Percentiles rank a stretch among this genome's conserved stretches.
These are phyloP conservation scores for Colletotrichum sp. DNA, from an alignment of 2,329 filamentous ascomycete genomes.

Conservation along the genomic window DNA sequence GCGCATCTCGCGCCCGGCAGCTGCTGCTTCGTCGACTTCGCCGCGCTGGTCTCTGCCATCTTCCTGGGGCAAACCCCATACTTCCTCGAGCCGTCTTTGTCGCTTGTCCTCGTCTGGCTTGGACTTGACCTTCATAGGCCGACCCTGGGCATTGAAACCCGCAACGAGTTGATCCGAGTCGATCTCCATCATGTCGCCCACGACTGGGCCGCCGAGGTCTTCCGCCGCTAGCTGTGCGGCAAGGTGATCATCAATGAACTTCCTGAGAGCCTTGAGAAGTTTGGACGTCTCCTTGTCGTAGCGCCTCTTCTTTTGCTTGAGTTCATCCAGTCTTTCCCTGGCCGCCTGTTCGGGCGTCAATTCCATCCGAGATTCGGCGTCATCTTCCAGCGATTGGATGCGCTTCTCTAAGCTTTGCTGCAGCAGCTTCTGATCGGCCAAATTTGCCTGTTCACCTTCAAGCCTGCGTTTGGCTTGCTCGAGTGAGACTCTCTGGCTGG, in stretches of 20 bases:
- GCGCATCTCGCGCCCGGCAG: constrained; percentile 62
- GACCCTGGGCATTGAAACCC: constrained; percentile 66
- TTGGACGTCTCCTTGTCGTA: constrained; percentile 67
- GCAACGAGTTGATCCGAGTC: constrained; percentile 63
- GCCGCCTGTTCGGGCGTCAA: constrained; percentile 67
- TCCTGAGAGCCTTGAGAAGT: constrained; percentile 68
- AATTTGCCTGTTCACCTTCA: constrained; percentile 53
- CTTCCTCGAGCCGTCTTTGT: constrained; percentile 68
- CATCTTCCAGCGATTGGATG: constrained; percentile 62
- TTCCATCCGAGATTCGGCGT: constrained; percentile 60
- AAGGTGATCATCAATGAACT: constrained; percentile 74
- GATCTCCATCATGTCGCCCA: constrained; percentile 74
- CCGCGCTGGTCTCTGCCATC: constrained; percentile 19
- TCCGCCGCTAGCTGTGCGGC: constrained; percentile 82
- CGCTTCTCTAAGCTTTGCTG: constrained; percentile 59
- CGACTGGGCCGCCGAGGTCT: constrained; percentile 81
- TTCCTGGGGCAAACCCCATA: constrained; percentile 53
- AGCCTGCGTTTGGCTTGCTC: constrained; percentile 51
- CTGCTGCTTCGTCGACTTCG: constrained; percentile 52
- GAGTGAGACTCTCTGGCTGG: constrained; percentile 45
- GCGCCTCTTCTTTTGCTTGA: constrained; percentile 61
- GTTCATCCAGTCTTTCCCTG: constrained; percentile 64
- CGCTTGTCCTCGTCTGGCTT: constrained; percentile 52
- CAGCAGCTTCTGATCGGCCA: constrained; percentile 63
- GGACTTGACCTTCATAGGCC: constrained; percentile 53